Evolutionary conservation across 345 rosid species (phyloP), one percentile per base, ranked within the genome.

Genomic region (Aethionema arabicum): DNA sequence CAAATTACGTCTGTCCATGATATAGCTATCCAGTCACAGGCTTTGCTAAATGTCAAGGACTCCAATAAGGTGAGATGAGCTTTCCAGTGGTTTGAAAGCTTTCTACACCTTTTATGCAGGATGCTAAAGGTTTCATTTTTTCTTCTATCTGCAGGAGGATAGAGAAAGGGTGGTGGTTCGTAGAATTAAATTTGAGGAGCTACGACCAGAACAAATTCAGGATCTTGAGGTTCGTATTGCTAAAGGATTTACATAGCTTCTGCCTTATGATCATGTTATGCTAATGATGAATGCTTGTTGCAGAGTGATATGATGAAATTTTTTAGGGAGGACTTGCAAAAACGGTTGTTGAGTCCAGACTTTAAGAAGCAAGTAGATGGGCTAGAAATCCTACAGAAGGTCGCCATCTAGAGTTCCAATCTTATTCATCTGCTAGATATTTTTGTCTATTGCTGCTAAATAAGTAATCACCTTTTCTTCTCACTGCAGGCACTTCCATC

Each of bases 321-420:
- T 78, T 90, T 95, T 61, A 80, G 98, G 81, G 99, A 95, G 81
- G 98, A 95, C 82, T 72, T 90, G 74, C 85, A 85, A 44, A 79
- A 85, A 73, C 85, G 96, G 50, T 81, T 95, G 65, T 63, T 85
- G 61, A 90, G 98, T 81, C 44, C 77, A 14, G 98, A 90, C 79
- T 90, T 90, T 67, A 85, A 84, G 76, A 95, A 88, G 74, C 98
- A 95, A 76, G 95, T 90, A 76, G 96, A 90, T 63, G 99, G 96
- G 76, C 87, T 95, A 74, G 99, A 95, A 75, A 79, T 95, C 78
- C 78, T 95, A 61, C 97, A 86, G 69, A 87, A 90, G 96, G 99
- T 93, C 54, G 68, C 67, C 58, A 52, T 63, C 32, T 59, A 69
- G 70, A 56, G 45, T 32, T 32, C 32, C 27, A 38, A 44, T 52